phyloP scores from a whole-genome alignment of 768 basidiomycete genomes.

The Trichaptum fuscoviolaceum region DNA sequence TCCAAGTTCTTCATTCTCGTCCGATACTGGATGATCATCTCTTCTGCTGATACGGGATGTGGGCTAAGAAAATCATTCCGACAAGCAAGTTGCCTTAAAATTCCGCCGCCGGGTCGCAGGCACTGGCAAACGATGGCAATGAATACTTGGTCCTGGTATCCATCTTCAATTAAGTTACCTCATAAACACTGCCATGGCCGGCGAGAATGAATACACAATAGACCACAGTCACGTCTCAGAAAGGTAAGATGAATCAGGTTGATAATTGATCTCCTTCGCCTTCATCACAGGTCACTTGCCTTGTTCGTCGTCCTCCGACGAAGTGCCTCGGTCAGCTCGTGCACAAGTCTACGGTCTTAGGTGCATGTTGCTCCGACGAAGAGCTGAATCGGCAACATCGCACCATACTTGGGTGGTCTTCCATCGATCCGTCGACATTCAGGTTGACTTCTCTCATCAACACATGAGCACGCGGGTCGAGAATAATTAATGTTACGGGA shows the following conservation, averaged over 20 bases:
- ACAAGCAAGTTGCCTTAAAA: too few species aligned
- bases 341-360: not conserved
- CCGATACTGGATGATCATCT: too few species aligned
- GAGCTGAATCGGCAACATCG: not conserved
- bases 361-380: not conserved
- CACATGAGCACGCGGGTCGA: not conserved
- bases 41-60: too few species aligned
- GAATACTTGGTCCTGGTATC: not conserved
- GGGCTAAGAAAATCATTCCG: too few species aligned
- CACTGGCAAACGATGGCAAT: not conserved
- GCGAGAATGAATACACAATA: not conserved
- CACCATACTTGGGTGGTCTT: not conserved
- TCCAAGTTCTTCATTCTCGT: too few species aligned
- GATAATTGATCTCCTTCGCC: not conserved
- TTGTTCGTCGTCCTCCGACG: not conserved
- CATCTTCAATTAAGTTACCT: not conserved
- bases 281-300: not conserved
- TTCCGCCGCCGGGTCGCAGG: too few species aligned
- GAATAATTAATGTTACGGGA: not conserved
- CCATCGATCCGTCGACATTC: not conserved
- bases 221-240: not conserved
- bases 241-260: not conserved
- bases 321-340: not conserved
- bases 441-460: not conserved
- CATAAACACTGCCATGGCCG: not conserved